Evolutionary conservation across 2,329 filamentous ascomycete species (phyloP).

Genomic region (Colletotrichum sp.): DNA sequence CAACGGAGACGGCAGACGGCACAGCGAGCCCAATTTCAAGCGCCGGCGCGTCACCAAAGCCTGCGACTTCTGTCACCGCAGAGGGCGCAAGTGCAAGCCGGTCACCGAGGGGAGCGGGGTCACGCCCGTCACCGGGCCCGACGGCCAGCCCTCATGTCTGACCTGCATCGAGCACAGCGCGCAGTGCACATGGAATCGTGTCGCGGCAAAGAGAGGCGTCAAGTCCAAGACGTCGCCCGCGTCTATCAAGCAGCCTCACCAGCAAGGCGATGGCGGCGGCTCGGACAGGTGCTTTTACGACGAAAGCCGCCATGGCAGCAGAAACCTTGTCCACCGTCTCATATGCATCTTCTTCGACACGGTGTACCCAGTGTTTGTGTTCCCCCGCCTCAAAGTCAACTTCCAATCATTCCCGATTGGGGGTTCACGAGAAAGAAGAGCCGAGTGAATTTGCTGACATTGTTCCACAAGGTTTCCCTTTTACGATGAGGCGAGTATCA

Average conservation of each 20-base stretch:
- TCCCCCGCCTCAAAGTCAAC: not conserved
- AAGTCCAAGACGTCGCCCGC: slow-evolving; percentile 19
- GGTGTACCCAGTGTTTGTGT: slow-evolving; percentile 21
- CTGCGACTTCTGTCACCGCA: slow-evolving; percentile 23
- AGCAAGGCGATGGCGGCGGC: not conserved
- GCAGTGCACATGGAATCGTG: slow-evolving; percentile 19
- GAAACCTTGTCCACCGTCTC: slow-evolving; percentile 6
- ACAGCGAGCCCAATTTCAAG: slow-evolving; percentile 15
- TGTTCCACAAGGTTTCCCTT: slow-evolving; percentile 42
- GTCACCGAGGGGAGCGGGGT: not conserved
- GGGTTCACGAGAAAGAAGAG: not conserved
- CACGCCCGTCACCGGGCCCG: not conserved
- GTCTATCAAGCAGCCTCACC: not conserved
- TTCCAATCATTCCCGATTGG: not conserved
- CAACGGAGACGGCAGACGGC: not conserved
- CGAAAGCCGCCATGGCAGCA: slow-evolving; percentile 16
- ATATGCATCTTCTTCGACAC: slow-evolving; percentile 23
- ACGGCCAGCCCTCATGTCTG: slow-evolving; percentile 8
- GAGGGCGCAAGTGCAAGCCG: slow-evolving; percentile 24
- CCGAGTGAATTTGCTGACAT: not conserved
- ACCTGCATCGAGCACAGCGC: slow-evolving; percentile 24
- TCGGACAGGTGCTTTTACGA: slow-evolving; percentile 19
- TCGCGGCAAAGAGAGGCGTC: slow-evolving; percentile 22
- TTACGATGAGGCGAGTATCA: slow-evolving; percentile 50
- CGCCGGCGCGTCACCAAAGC: slow-evolving; percentile 24